A percentile compares a stretch with the other conserved stretches of the same genome.
phyloP scores from a whole-genome alignment of 1,284 basidiomycete genomes.

The Fomitiporia mediterranea region DNA sequence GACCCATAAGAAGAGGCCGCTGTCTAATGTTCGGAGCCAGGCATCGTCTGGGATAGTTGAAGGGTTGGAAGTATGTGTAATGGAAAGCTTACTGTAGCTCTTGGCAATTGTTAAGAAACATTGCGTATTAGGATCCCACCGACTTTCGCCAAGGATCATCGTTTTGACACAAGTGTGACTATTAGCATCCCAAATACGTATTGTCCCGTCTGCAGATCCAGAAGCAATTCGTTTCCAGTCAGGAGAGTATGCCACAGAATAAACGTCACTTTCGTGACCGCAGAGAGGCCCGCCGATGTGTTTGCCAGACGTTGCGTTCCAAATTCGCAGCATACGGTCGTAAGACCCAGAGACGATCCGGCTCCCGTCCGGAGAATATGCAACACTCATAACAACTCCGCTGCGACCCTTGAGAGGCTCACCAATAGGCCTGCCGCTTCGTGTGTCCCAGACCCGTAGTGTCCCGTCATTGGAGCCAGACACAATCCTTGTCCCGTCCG shows the following conservation, averaged over 20 bases:
- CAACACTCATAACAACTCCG: slow-evolving; percentile 1
- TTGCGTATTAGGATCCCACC: no score
- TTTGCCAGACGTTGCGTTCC: neutral
- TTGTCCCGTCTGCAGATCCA: neutral
- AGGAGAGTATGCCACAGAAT: neutral
- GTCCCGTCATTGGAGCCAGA: no score
- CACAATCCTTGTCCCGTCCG: neutral
- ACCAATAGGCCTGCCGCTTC: no score
- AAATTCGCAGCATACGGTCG: neutral
- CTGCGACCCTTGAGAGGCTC: no score
- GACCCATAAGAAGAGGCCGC: neutral
- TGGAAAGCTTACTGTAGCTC: no score
- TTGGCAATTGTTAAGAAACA: no score
- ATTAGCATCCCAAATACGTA: neutral
- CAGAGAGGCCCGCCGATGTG: no score
- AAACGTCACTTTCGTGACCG: neutral
- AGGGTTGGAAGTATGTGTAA: neutral
- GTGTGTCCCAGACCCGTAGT: no score
- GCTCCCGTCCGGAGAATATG: slow-evolving; percentile 5
- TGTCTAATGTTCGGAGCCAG: neutral
- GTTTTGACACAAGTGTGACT: no score
- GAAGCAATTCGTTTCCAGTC: neutral
- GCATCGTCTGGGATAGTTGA: neutral
- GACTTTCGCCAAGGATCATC: no score
- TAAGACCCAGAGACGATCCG: neutral